Evolutionary conservation across 2,329 filamentous ascomycete genomes (phyloP).

Genomic region (Colletotrichum graminicola): DNA sequence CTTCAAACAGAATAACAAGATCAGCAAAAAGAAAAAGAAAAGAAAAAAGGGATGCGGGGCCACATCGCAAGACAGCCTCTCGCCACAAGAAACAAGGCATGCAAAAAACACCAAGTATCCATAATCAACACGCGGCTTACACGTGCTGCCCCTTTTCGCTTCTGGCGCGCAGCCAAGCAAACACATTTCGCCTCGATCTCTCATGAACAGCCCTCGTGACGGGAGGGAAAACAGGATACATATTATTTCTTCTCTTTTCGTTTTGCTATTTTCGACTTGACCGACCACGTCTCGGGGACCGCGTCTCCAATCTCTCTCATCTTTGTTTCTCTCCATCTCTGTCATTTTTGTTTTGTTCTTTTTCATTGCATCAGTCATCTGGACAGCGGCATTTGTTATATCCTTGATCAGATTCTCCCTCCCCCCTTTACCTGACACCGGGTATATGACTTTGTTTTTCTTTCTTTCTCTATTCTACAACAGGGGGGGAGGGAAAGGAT

Average conservation of each 20-base stretch:
- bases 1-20: not conserved
- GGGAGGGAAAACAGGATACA: slow-evolving; percentile 24
- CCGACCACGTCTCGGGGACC: slow-evolving; percentile 20
- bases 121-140: slow-evolving; percentile 8
- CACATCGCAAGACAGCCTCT: not conserved
- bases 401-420: slow-evolving; percentile 43
- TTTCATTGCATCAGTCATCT: slow-evolving; percentile 39
- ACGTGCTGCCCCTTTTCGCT: slow-evolving; percentile 30
- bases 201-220: not conserved
- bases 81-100: not conserved
- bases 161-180: slow-evolving; percentile 17
- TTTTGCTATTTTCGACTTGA: slow-evolving; percentile 41
- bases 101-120: slow-evolving; percentile 1
- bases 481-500: slow-evolving; percentile 41
- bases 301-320: not conserved
- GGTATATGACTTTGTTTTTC: slow-evolving; percentile 46
- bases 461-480: slow-evolving; percentile 41
- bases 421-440: slow-evolving; percentile 42
- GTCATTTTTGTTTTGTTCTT: slow-evolving; percentile 39
- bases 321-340: too few species aligned
- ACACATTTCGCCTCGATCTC: slow-evolving; percentile 2
- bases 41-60: not conserved
- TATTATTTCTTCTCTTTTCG: slow-evolving; percentile 38
- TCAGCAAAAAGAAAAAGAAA: not conserved
- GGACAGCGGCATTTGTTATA: slow-evolving; percentile 42